Base-by-base conservation (phyloP, 2,329 filamentous ascomycete species). In the Neodidymelliopsis sp. region DNA sequence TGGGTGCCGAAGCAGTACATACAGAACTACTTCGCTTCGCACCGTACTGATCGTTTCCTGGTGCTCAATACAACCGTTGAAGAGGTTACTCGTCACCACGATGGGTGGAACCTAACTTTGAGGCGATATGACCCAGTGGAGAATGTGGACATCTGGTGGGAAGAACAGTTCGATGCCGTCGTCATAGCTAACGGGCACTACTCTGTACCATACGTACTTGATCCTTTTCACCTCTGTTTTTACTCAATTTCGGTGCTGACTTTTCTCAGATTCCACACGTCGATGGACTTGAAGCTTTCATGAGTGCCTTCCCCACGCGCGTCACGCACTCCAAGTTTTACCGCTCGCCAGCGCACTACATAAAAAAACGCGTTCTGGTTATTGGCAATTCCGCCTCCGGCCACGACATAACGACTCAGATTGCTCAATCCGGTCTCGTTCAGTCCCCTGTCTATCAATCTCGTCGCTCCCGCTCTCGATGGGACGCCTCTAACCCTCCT, bases 41-140 rank as follows among this genome's bases (percentile, higher is more conserved):
- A 84, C 51, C 68, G 73, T 30, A 74, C 74, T 0, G 82, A 84
- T 51, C 41, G 57, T 0, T 65, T 77, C 2, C 63, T 85, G 0
- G 73, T 72, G 0, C 67, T 84, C 10, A 79, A 78, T 25, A 83
- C 80, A 0, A 81, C 81, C 0, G 76, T 83, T 1, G 77, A 83
- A 57, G 77, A 81, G 36, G 57, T 83, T 0, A 70, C 75, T 0
- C 69, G 61, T 10, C 54, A 1, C 56, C 74, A 7, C 56, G 40
- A 54, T 23, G 20, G 66, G 9, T 83, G 81, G 81, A 77, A 69
- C 18, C 57, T 83, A 10, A 79, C 75, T 0, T 66, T 84, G 1
- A 69, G 80, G 8, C 76, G 75, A 48, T 67, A 80, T 30, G 79
- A 83, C 39, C 55, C 72, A 0, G 56, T 72, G 1, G 67, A 70